Percentiles rank a stretch among this genome's conserved stretches.
These are phyloP conservation scores for Quillaja saponaria DNA, from an alignment of 306 rosid species.

Conservation along the genomic window DNA sequence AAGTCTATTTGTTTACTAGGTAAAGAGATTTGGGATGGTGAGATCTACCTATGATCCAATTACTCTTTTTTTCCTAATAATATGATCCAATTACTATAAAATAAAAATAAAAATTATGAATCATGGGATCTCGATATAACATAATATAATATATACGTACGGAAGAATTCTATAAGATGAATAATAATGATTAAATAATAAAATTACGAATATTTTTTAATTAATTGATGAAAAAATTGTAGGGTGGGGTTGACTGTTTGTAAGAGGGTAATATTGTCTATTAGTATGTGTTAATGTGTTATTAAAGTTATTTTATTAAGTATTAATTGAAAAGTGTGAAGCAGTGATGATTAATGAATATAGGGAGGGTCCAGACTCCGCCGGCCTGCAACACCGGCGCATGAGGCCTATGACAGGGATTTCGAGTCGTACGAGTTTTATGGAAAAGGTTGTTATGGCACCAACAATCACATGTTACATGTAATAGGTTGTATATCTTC, in stretches of 20 bases:
- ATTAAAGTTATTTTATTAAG: neutral
- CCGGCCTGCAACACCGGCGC: constrained; percentile 46
- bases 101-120: constrained; percentile 42
- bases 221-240: constrained; percentile 34
- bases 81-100: no score
- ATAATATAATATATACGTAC: constrained; percentile 8
- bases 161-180: no score
- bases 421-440: constrained; percentile 25
- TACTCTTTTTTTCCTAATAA: no score
- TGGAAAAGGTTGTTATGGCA: no score
- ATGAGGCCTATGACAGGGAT: constrained; percentile 25
- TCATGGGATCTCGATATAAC: constrained; percentile 33
- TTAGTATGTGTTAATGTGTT: no score
- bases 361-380: constrained; percentile 24
- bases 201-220: no score
- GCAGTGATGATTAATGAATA: constrained; percentile 39
- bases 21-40: constrained; percentile 56
- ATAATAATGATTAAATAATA: no score
- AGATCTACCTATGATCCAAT: no score
- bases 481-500: no score
- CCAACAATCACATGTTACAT: no score
- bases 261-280: neutral
- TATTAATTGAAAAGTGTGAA: neutral
- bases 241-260: constrained; percentile 34
- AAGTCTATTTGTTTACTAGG: constrained; percentile 39